A percentile compares a stretch with the other conserved stretches of the same genome.
Conservation (phyloP, 441 rosid genomes). For the Croton setiger region DNA sequence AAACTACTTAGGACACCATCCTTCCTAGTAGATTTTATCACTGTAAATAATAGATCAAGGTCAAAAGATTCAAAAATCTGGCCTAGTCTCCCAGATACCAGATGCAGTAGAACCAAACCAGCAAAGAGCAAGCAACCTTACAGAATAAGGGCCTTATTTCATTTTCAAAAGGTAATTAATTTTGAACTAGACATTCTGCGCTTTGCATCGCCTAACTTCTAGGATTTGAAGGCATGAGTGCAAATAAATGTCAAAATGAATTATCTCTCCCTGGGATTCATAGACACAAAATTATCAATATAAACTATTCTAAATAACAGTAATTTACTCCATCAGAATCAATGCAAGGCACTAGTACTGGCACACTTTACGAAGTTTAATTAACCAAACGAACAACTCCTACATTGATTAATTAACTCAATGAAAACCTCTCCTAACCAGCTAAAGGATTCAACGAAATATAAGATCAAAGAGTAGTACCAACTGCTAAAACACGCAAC, state of each 20-base stretch:
- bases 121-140: not conserved
- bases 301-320: not conserved
- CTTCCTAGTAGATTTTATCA: not conserved
- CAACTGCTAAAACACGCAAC: not conserved
- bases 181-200: not conserved
- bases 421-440: not conserved
- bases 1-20: not conserved
- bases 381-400: not conserved
- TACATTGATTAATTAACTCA: not conserved
- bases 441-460: not conserved
- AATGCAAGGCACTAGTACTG: not conserved
- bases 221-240: not conserved
- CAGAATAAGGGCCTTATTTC: not conserved
- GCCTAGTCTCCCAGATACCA: not conserved
- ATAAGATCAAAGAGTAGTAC: not conserved
- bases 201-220: not conserved
- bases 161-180: not conserved
- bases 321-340: not conserved
- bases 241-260: not conserved
- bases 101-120: not conserved
- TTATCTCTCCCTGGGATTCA: not conserved
- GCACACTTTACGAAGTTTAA: not conserved
- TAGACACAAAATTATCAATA: not conserved
- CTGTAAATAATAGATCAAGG: not conserved
- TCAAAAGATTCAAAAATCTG: not conserved